These are phyloP conservation scores for Waltergamsia citrina DNA, from an alignment of 2,329 filamentous ascomycete genomes.

Conservation along the genomic window DNA sequence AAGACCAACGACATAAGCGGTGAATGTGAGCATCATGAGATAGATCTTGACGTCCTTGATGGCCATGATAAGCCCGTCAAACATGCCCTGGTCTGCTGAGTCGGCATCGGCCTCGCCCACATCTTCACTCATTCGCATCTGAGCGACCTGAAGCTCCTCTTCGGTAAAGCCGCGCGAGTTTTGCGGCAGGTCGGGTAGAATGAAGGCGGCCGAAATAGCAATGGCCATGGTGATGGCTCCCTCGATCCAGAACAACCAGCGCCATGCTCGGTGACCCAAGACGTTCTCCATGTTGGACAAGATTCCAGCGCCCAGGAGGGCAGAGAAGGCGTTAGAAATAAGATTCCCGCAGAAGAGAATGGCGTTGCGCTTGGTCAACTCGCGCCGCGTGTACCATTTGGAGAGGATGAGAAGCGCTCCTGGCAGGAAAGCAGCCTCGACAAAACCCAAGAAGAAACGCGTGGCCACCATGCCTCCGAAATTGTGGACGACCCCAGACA, in stretches of 20 bases:
- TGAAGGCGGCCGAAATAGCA: constrained; percentile 34
- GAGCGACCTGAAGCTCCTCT: constrained; percentile 45
- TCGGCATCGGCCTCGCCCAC: constrained; percentile 47
- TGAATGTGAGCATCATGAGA: constrained; percentile 53
- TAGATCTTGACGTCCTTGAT: constrained; percentile 54
- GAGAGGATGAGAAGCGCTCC: constrained; percentile 54
- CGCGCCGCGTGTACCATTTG: constrained; percentile 57
- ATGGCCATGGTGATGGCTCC: constrained; percentile 40
- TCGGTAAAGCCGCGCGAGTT: constrained; percentile 49
- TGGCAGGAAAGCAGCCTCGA: constrained; percentile 56
- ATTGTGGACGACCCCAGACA: constrained; percentile 40
- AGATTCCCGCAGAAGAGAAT: constrained; percentile 51
- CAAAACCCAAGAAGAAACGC: constrained; percentile 51
- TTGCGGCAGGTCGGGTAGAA: constrained; percentile 44
- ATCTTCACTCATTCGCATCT: constrained; percentile 46
- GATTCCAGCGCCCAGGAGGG: constrained; percentile 49
- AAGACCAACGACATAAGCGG: constrained; percentile 48
- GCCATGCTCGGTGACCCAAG: constrained; percentile 45
- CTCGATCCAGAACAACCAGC: constrained; percentile 54
- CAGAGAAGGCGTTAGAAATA: constrained; percentile 50
- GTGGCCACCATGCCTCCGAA: constrained; percentile 45
- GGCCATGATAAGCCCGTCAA: constrained; percentile 47
- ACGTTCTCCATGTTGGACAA: constrained; percentile 47
- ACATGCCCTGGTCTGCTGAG: constrained; percentile 34
- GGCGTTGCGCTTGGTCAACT: constrained; percentile 43